Percentiles rank a stretch among this genome's conserved stretches.
Evolutionary conservation across 139 green algal species (phyloP).

Genomic region (Picochlorum costavermella): DNA sequence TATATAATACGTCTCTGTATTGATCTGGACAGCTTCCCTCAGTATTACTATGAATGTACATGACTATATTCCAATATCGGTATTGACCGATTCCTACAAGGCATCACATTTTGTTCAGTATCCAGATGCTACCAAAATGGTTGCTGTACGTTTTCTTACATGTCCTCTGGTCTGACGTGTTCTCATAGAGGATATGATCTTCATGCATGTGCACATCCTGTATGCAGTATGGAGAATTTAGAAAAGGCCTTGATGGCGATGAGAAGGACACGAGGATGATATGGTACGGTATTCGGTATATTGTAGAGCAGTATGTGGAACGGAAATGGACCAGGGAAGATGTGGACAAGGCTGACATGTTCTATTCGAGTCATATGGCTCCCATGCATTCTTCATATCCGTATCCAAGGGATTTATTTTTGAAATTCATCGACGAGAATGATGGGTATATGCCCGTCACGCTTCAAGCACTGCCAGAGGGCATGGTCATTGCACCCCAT

Average conservation of each 20-base stretch:
- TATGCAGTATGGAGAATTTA: slow-evolving; percentile 81
- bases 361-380: slow-evolving; percentile 72
- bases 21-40: too few relatives aligned
- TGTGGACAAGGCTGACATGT: slow-evolving; percentile 61
- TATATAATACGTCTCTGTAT: too few relatives aligned
- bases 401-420: slow-evolving; percentile 68
- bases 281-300: slow-evolving; percentile 72
- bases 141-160: slow-evolving; percentile 49
- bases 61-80: slow-evolving; percentile 47
- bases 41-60: too few relatives aligned
- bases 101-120: slow-evolving; percentile 74
- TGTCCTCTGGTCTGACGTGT: too few relatives aligned
- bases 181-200: background rate
- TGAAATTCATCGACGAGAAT: slow-evolving; percentile 75
- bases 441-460: slow-evolving; percentile 82
- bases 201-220: background rate
- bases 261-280: slow-evolving; percentile 63
- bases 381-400: slow-evolving; percentile 53
- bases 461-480: slow-evolving; percentile 76
- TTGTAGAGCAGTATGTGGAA: slow-evolving; percentile 68
- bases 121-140: slow-evolving; percentile 58
- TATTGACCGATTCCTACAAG: slow-evolving; percentile 78
- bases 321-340: slow-evolving; percentile 75
- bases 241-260: slow-evolving; percentile 64
- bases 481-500: slow-evolving; percentile 58